A percentile compares a stretch with the other conserved stretches of the same genome.
These are phyloP conservation scores for Xylaria multiplex DNA, from an alignment of 2,329 filamentous ascomycete genomes.

Conservation along the genomic window DNA sequence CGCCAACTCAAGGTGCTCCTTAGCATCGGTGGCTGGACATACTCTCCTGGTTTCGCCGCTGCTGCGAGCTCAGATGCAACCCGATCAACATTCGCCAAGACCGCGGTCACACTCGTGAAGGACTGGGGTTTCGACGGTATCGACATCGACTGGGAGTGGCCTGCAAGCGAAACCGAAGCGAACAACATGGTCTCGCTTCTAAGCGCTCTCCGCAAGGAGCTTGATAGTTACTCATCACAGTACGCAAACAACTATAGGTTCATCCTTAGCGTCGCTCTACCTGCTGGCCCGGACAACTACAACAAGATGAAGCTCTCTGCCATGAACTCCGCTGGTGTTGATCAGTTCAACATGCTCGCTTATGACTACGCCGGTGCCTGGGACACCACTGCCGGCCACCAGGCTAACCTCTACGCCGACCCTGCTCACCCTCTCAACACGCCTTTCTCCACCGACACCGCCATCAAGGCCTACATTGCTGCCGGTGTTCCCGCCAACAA, in stretches of 20 bases:
- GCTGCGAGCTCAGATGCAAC: conserved; percentile 71
- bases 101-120: conserved; percentile 74
- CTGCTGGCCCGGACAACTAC: conserved; percentile 61
- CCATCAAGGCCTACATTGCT: conserved; percentile 71
- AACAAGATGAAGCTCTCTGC: conserved; percentile 56
- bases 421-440: conserved; percentile 65
- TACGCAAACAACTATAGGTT: conserved; percentile 61
- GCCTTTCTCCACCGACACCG: conserved; percentile 74
- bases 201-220: conserved; percentile 55
- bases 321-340: conserved; percentile 58
- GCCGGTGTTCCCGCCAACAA: conserved; percentile 72
- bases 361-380: conserved; percentile 80
- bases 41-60: conserved; percentile 77
- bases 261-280: conserved; percentile 63
- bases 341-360: conserved; percentile 73
- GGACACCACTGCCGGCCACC: conserved; percentile 71
- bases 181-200: conserved; percentile 58
- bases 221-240: conserved; percentile 59
- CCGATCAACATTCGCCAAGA: conserved; percentile 73
- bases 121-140: conserved; percentile 71
- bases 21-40: conserved; percentile 88
- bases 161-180: conserved; percentile 53
- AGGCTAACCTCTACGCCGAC: conserved; percentile 75
- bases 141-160: conserved; percentile 56
- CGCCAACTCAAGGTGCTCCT: conserved; percentile 81